Conservation (phyloP, 768 basidiomycete species). For the Lactarius pseudohatsudake region DNA sequence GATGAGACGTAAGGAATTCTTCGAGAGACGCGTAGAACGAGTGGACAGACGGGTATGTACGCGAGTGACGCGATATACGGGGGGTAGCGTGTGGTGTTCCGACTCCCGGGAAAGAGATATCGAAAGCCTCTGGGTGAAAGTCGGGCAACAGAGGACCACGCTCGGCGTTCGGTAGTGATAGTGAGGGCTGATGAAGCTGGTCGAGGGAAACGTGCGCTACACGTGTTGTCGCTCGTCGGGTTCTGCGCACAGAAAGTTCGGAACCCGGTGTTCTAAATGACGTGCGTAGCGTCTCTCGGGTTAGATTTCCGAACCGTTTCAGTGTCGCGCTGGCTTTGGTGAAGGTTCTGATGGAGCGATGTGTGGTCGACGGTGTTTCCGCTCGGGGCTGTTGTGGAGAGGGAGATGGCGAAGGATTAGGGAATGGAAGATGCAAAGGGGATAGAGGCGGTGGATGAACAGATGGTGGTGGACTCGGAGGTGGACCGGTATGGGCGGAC, state of each 20-base stretch:
- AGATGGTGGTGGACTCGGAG: conserved; percentile 7
- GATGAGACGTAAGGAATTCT: conserved; percentile 28
- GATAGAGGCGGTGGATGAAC: conserved; percentile 13
- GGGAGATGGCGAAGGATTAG: conserved; percentile 2
- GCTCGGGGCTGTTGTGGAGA: conserved; percentile 18
- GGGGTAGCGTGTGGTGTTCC: conserved; percentile 21
- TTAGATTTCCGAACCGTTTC: conserved; percentile 26
- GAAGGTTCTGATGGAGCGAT: conserved; percentile 24
- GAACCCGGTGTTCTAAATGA: conserved; percentile 27
- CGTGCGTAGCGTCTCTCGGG: conserved; percentile 27
- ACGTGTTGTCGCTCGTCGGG: conserved; percentile 23
- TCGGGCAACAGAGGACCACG: conserved; percentile 21
- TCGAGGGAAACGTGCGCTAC: conserved; percentile 26
- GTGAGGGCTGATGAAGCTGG: conserved; percentile 13
- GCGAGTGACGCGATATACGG: conserved; percentile 17
- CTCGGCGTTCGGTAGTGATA: conserved; percentile 8
- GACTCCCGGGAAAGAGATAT: conserved; percentile 27
- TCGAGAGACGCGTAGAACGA: conserved; percentile 31
- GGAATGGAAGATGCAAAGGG: conserved; percentile 22
- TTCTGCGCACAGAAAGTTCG: conserved; percentile 15
- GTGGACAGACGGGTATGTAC: conserved; percentile 28
- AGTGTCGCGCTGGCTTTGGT: conserved; percentile 27
- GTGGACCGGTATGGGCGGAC: conserved; percentile 5
- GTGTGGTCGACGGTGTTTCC: conserved; percentile 22
- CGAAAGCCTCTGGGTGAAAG: conserved; percentile 26